A percentile compares a stretch with the other conserved stretches of the same genome.
These are phyloP conservation scores for Rosa persica DNA, from an alignment of 306 rosid genomes.

Conservation along the genomic window DNA sequence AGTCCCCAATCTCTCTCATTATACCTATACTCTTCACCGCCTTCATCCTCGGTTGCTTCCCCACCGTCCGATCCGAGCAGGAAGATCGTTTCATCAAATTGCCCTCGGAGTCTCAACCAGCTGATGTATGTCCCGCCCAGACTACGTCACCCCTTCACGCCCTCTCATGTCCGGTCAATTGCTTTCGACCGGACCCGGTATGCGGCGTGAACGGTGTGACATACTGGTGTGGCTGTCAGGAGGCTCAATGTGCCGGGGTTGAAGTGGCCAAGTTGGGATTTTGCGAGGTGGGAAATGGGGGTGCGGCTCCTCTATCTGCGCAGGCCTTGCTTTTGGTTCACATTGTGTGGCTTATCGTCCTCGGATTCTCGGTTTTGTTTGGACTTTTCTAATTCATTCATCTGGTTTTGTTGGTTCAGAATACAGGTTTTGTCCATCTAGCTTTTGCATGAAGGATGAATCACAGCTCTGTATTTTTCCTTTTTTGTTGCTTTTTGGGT, in stretches of 20 bases:
- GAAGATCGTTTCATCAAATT: conserved; percentile 23
- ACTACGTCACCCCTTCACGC: conserved; percentile 15
- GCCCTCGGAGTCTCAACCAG: conserved; percentile 37
- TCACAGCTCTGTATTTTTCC: not conserved
- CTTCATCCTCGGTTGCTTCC: conserved; percentile 28
- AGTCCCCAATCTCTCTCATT: conserved; percentile 18
- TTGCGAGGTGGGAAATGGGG: conserved; percentile 79
- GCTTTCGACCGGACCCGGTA: conserved; percentile 87
- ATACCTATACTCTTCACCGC: conserved; percentile 14
- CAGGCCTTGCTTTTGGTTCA: conserved; percentile 89
- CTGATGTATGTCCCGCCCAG: conserved; percentile 38
- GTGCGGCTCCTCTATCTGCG: conserved; percentile 66
- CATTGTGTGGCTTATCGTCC: conserved; percentile 79
- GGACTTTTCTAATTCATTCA: conserved; percentile 55
- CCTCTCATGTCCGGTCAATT: conserved; percentile 74
- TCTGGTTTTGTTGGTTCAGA: not conserved
- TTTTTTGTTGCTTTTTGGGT: not conserved
- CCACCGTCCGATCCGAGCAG: conserved; percentile 35
- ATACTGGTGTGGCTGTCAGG: conserved; percentile 93
- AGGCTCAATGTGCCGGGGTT: conserved; percentile 69
- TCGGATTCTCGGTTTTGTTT: conserved; percentile 68
- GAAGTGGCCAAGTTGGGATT: conserved; percentile 66
- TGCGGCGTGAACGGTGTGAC: conserved; percentile 84
- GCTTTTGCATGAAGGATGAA: not conserved
- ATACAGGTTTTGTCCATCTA: not conserved